Base-by-base conservation (phyloP, 2,329 filamentous ascomycete genomes). In the Neoscytalidium dimidiatum region DNA sequence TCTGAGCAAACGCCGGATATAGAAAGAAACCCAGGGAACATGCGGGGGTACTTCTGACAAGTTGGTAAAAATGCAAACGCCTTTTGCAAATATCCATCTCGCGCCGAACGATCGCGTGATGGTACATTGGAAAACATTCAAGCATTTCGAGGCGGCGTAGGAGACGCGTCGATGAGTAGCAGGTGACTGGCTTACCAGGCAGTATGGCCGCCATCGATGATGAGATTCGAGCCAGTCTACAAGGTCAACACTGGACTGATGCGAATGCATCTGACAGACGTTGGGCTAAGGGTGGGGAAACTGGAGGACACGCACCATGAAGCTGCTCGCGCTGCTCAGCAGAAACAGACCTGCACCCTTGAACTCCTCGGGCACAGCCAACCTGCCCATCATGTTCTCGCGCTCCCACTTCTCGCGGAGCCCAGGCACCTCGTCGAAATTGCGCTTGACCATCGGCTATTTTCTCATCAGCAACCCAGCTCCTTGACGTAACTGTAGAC, bases 401-500 rank as follows among this genome's bases (percentile, higher is more conserved):
- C 85, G 87, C 43, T 90, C 86, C 92, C 92, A 96, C 67, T 88
- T 84, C 26, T 72, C 70, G 38, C 71, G 73, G 52, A 75, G 81
- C 70, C 91, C 88, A 0, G 91, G 90, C 66, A 87, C 90, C 69
- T 90, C 84, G 67, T 88, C 85, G 72, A 96, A 94, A 43, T 96
- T 86, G 66, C 86, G 85, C 73, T 91, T 85, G 1, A 94, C 91
- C 92, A 96, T 96, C 9, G 90, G 87, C 61, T 62, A n/a, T 7
- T 9, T 21, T 5, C 4, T 3, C 28, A 21, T 52, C 28, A 52
- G 28, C 28, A 33, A 19, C 6, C 4, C 43, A 3, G 4, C 14
- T 17, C 23, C 38, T 28, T 13, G 4, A 49, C 3, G 3, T 17
- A n/a, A n/a, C n/a, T 31, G 28, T 5, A 3, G 14, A 17, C 3